phyloP scores from a whole-genome alignment of 1,284 basidiomycete species.

The Limonomyces culmigenus region DNA sequence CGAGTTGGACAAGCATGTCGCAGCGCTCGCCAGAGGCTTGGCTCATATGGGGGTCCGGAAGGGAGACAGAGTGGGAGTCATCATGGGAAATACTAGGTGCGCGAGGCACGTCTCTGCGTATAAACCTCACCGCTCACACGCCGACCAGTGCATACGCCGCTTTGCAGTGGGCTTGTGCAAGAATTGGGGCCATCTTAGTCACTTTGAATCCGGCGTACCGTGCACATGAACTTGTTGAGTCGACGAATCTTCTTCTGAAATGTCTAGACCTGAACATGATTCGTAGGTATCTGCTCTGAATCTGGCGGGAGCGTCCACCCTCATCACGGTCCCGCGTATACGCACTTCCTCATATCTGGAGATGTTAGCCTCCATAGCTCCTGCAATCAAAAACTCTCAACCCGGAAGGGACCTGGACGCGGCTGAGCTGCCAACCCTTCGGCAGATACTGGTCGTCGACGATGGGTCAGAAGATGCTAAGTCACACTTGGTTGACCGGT shows the following conservation, averaged over 20 bases:
- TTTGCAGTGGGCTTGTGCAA: slow-evolving; percentile 72
- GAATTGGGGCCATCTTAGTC: slow-evolving; percentile 64
- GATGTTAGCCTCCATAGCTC: slow-evolving; percentile 40
- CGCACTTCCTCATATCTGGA: slow-evolving; percentile 45
- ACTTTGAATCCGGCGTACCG: slow-evolving; percentile 76
- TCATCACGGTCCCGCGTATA: slow-evolving; percentile 59
- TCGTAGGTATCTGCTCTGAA: slow-evolving; percentile 41
- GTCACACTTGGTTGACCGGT: slow-evolving; percentile 20
- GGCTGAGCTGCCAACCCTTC: slow-evolving; percentile 35
- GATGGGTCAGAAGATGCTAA: slow-evolving; percentile 29
- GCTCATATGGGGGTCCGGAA: slow-evolving; percentile 52
- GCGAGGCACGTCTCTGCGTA: slow-evolving; percentile 5
- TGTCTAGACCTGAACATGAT: neutral
- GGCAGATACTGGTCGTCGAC: slow-evolving; percentile 52
- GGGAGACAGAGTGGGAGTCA: slow-evolving; percentile 65
- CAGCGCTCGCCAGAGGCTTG: slow-evolving; percentile 56
- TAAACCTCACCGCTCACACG: slow-evolving; percentile 5
- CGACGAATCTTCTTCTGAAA: neutral
- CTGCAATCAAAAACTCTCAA: slow-evolving; percentile 29
- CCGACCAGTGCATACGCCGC: slow-evolving; percentile 51
- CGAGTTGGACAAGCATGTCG: slow-evolving; percentile 52
- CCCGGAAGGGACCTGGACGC: slow-evolving; percentile 38
- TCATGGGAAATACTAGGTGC: slow-evolving; percentile 74
- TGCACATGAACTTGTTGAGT: slow-evolving; percentile 48
- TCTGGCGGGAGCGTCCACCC: slow-evolving; percentile 49